phyloP scores from a whole-genome alignment of 192 early-diverging fungal species.

The Coemansia reversa region DNA sequence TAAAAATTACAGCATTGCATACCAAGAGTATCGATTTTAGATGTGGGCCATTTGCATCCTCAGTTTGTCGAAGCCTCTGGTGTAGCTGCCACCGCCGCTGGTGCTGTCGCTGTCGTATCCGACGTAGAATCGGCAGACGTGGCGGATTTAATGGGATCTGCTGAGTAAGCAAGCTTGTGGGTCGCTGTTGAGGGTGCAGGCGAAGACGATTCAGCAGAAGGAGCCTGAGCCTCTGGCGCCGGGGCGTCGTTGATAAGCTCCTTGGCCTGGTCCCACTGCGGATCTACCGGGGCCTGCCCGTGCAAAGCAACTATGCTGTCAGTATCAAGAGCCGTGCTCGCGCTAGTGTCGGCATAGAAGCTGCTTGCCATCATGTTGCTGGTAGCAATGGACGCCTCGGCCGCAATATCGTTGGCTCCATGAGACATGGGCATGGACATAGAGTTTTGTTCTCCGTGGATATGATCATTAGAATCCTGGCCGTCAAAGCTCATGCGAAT shows the following conservation, averaged over 20 bases:
- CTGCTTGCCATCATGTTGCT: slow-evolving; percentile 11
- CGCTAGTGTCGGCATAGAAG: slow-evolving; percentile 1
- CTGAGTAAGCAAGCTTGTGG: background rate
- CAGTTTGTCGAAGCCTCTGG: background rate
- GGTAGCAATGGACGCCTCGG: slow-evolving; percentile 10
- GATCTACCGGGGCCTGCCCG: background rate
- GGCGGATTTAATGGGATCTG: background rate
- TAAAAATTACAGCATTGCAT: slow-evolving; percentile 1
- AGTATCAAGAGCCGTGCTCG: background rate
- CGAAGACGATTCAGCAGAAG: background rate
- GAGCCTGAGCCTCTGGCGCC: background rate
- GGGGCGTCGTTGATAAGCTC: background rate
- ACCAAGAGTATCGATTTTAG: background rate
- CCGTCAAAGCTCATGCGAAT: background rate
- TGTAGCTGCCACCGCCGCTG: background rate
- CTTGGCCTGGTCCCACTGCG: background rate
- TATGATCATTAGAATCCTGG: background rate
- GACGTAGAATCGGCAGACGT: background rate
- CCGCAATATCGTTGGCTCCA: slow-evolving; percentile 7
- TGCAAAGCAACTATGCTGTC: background rate
- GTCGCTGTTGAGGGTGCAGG: background rate
- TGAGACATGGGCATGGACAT: background rate
- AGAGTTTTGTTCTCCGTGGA: background rate
- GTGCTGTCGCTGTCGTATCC: background rate
- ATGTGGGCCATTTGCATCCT: background rate